Conservation (phyloP, 2,329 filamentous ascomycete species). For the Ambrosiella beaveri region DNA sequence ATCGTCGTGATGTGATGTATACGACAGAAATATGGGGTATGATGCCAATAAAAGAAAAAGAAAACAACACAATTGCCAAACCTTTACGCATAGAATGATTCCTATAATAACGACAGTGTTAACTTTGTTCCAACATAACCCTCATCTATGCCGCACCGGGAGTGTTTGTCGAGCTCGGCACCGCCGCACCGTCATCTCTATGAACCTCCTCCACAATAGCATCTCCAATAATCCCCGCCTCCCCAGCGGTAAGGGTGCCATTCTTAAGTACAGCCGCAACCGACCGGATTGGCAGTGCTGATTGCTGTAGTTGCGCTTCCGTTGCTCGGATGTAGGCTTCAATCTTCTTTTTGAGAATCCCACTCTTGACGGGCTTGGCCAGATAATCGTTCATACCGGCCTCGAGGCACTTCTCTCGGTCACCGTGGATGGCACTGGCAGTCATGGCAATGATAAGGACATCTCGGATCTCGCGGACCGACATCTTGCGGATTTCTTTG, state of each 20-base stretch:
- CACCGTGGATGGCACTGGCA: conserved; percentile 81
- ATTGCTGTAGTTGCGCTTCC: conserved; percentile 15
- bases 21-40: too few relatives aligned
- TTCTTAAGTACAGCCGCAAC: background rate
- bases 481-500: conserved; percentile 60
- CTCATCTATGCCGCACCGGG: too few relatives aligned
- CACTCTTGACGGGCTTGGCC: conserved; percentile 82
- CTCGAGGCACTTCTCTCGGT: conserved; percentile 86
- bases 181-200: too few relatives aligned
- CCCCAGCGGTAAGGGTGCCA: background rate
- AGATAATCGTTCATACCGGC: conserved; percentile 97
- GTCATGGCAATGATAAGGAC: conserved; percentile 97
- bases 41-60: too few relatives aligned
- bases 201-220: background rate
- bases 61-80: too few relatives aligned
- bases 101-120: too few relatives aligned
- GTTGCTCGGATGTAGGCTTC: conserved; percentile 34
- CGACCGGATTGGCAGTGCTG: background rate
- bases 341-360: conserved; percentile 71
- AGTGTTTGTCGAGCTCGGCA: too few relatives aligned
- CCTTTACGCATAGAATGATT: too few relatives aligned
- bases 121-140: too few relatives aligned
- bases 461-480: conserved; percentile 57
- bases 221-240: background rate
- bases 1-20: too few relatives aligned